These are phyloP conservation scores for Neofusicoccum sp. DNA, from an alignment of 2,329 filamentous ascomycete species.

Conservation along the genomic window DNA sequence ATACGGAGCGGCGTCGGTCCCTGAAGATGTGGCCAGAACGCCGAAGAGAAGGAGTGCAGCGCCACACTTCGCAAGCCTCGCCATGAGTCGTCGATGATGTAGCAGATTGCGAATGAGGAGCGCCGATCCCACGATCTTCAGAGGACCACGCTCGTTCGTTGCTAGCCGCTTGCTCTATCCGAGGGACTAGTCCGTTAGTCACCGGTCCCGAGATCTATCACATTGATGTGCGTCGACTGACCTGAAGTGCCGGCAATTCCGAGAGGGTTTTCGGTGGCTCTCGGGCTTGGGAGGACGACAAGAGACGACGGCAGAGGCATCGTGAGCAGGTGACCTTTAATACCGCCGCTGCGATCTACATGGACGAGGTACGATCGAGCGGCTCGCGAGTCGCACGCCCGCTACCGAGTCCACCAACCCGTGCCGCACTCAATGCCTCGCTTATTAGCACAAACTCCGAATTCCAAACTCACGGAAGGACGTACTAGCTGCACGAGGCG, in stretches of 20 bases:
- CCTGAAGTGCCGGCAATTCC: not conserved
- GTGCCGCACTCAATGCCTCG: constrained; percentile 3
- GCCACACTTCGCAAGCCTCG: constrained; percentile 6
- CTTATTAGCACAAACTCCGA: not conserved
- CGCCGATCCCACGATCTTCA: not conserved
- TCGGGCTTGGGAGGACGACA: not conserved
- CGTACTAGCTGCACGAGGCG: not conserved
- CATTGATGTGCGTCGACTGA: not conserved
- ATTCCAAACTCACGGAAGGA: not conserved
- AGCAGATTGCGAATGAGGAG: constrained; percentile 3
- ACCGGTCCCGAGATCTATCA: not conserved
- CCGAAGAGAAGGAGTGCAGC: not conserved
- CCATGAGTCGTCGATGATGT: not conserved
- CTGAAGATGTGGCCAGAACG: not conserved
- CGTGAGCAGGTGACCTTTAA: constrained; percentile 12
- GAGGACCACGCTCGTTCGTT: not conserved
- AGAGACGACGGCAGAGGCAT: not conserved
- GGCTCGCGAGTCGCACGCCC: not conserved
- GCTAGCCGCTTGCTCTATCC: not conserved
- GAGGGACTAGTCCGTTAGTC: not conserved
- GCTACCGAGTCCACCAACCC: not conserved
- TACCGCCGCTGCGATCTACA: not conserved
- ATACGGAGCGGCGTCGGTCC: not conserved
- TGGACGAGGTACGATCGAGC: not conserved
- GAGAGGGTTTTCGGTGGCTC: not conserved